phyloP scores from a whole-genome alignment of 73 alveolate species.

The Tetrahymena malaccensis region DNA sequence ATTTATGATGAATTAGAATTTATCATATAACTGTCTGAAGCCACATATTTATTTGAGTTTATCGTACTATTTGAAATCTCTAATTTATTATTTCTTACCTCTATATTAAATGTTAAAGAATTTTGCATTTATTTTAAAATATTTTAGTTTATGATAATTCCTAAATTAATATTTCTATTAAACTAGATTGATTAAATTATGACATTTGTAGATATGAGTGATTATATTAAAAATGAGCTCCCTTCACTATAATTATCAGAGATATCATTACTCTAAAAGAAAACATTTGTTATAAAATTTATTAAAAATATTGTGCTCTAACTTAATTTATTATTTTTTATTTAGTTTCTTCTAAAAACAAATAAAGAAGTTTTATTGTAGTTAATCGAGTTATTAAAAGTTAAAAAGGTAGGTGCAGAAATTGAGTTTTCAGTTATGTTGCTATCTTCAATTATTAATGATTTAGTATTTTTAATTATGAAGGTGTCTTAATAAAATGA shows the following conservation, averaged over 20 bases:
- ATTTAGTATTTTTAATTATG: background rate
- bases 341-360: background rate
- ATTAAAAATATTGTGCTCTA: background rate
- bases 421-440: no score
- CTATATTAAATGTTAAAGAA: background rate
- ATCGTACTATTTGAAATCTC: background rate
- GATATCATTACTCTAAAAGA: no score
- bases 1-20: background rate
- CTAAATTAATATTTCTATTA: background rate
- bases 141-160: no score
- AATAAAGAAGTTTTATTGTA: background rate
- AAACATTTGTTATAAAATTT: background rate
- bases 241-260: background rate
- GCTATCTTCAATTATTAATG: background rate
- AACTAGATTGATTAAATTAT: background rate
- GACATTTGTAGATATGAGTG: background rate
- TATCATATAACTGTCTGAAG: background rate
- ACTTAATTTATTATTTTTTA: no score
- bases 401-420: background rate
- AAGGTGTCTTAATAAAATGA: background rate
- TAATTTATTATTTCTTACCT: background rate
- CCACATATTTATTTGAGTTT: background rate
- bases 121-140: no score
- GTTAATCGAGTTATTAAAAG: background rate
- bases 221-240: background rate